Evolutionary conservation across 2,329 filamentous ascomycete species (phyloP).

Genomic region (Fusarium newnesense): DNA sequence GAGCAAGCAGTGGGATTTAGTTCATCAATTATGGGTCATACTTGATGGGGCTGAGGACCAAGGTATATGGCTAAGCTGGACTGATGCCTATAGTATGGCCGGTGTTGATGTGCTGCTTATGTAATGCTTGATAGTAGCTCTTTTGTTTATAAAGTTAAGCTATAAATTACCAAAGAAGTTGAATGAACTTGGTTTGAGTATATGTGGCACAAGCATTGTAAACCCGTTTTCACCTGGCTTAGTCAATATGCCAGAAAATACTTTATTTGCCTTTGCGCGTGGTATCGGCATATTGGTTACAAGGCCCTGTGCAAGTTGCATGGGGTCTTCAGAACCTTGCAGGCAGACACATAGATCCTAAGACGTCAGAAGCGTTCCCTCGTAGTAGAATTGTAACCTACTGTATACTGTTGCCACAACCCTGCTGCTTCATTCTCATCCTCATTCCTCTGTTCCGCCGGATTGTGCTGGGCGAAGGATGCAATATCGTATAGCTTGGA

Average conservation of each 20-base stretch:
- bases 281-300: background rate
- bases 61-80: background rate
- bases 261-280: background rate
- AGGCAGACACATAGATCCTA: background rate
- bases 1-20: background rate
- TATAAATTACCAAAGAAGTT: background rate
- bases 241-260: rapidly evolving
- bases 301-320: background rate
- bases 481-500: background rate
- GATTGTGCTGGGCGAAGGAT: background rate
- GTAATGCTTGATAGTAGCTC: background rate
- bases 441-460: rapidly evolving
- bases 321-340: background rate
- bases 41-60: rapidly evolving
- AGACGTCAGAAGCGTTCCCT: background rate
- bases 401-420: rapidly evolving
- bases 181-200: background rate
- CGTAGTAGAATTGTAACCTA: rapidly evolving
- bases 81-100: background rate
- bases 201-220: background rate
- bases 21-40: too few relatives aligned
- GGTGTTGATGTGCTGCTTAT: background rate
- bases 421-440: rapidly evolving
- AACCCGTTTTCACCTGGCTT: rapidly evolving
- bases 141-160: background rate